Conservation (phyloP, 306 rosid species). For the Dalbergia oliveri region DNA sequence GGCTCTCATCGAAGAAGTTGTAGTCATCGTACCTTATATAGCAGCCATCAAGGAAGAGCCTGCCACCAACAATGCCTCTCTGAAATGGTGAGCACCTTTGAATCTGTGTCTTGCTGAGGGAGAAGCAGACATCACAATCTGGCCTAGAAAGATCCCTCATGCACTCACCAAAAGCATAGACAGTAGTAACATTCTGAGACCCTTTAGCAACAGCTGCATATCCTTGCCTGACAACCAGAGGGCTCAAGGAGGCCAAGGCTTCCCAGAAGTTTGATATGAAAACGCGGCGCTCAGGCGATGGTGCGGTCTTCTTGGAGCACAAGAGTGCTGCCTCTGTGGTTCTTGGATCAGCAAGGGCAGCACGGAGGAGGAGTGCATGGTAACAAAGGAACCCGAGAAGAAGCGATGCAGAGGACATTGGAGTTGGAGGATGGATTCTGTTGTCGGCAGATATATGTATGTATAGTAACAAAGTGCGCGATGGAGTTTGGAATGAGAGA, state of each 20-base stretch:
- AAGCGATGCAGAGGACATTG: constrained; percentile 29
- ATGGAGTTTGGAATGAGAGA: background rate
- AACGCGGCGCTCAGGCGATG: constrained; percentile 38
- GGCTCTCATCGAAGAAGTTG: constrained; percentile 60
- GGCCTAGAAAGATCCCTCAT: constrained; percentile 61
- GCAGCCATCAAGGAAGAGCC: constrained; percentile 75
- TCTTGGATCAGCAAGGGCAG: constrained; percentile 62
- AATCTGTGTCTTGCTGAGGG: constrained; percentile 64
- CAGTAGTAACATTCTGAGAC: constrained; percentile 48
- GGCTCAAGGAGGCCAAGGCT: constrained; percentile 54
- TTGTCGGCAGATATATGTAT: background rate
- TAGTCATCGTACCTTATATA: constrained; percentile 68
- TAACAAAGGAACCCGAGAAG: constrained; percentile 35
- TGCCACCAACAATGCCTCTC: constrained; percentile 58
- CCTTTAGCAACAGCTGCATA: constrained; percentile 60
- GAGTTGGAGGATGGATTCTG: background rate
- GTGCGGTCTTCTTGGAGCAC: constrained; percentile 65
- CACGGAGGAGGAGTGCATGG: background rate
- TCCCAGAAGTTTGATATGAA: constrained; percentile 59
- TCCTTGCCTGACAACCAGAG: constrained; percentile 46
- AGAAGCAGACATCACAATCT: constrained; percentile 77
- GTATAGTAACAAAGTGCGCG: background rate
- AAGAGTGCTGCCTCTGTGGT: constrained; percentile 57
- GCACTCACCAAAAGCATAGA: constrained; percentile 74
- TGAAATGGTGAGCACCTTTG: constrained; percentile 66